A percentile compares a stretch with the other conserved stretches of the same genome.
Conservation (phyloP, 176 grass and related monocot species). For the Pontederia crassipes region DNA sequence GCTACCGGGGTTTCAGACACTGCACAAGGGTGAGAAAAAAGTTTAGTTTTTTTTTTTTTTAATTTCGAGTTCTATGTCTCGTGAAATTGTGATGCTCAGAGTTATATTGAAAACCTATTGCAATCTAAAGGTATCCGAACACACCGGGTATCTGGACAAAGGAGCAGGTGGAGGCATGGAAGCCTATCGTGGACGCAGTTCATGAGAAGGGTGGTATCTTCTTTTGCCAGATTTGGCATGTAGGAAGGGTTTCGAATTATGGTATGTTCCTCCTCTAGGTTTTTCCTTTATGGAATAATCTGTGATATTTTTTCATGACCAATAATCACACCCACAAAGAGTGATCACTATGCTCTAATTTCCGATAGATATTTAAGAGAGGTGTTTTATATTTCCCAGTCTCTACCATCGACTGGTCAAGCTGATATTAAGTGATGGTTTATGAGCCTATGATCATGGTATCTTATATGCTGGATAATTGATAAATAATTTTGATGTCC, state of each 20-base stretch:
- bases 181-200: slow-evolving; percentile 24
- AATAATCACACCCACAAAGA: no score
- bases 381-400: no score
- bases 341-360: no score
- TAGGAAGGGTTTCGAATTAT: slow-evolving; percentile 16
- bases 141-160: slow-evolving; percentile 12
- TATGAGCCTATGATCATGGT: no score
- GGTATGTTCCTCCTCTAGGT: slow-evolving; percentile 2
- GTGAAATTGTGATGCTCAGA: not conserved
- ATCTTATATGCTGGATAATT: no score
- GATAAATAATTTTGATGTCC: no score
- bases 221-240: slow-evolving; percentile 30
- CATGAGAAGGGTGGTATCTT: slow-evolving; percentile 29
- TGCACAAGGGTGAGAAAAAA: slow-evolving; percentile 6
- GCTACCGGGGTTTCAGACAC: slow-evolving; percentile 27
- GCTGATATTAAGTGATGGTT: no score
- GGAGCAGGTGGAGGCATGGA: slow-evolving; percentile 31
- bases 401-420: no score
- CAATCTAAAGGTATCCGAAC: slow-evolving; percentile 4
- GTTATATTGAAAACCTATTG: slow-evolving; percentile 2
- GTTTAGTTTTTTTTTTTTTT: not conserved
- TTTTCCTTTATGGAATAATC: not conserved
- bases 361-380: no score
- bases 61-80: not conserved
- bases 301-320: no score